phyloP scores from a whole-genome alignment of 2,329 filamentous ascomycete genomes.

The Endoconidiophora laricicola region DNA sequence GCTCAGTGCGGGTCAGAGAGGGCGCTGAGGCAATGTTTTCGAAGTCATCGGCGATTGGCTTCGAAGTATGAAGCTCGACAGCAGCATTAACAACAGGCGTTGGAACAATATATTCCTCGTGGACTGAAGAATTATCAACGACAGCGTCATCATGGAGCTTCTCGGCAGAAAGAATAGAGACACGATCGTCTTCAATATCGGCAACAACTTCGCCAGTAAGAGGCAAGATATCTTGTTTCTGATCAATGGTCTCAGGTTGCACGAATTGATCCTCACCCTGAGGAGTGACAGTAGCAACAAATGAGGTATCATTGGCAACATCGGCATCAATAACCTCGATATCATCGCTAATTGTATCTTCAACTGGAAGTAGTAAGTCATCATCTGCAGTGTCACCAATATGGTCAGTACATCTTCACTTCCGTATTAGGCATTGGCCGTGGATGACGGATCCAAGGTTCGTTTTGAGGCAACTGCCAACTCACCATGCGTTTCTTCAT shows the following conservation, averaged over 20 bases:
- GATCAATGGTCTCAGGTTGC: not conserved
- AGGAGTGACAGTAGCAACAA: not conserved
- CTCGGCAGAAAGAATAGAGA: not conserved
- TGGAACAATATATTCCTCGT: not conserved
- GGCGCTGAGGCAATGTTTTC: not conserved
- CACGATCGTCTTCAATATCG: not conserved
- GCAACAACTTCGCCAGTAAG: not conserved
- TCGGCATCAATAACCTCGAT: not conserved
- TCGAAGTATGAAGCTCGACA: not conserved
- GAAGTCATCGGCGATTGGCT: not conserved
- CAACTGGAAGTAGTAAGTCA: no score
- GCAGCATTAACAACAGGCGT: not conserved
- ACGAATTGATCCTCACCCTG: not conserved
- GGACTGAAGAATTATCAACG: not conserved
- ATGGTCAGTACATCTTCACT: no score
- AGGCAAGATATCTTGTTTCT: not conserved
- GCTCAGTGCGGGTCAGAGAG: not conserved
- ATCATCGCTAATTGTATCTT: not conserved
- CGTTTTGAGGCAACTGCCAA: not conserved
- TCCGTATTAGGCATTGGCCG: no score
- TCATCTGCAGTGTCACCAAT: no score
- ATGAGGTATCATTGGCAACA: not conserved
- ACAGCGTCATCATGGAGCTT: not conserved
- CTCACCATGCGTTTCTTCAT: constrained; percentile 2
- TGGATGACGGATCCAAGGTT: no score